A percentile compares a stretch with the other conserved stretches of the same genome.
Conservation (phyloP, 495 filamentous ascomycete genomes). For the Podospora bellae-mahoneyi region DNA sequence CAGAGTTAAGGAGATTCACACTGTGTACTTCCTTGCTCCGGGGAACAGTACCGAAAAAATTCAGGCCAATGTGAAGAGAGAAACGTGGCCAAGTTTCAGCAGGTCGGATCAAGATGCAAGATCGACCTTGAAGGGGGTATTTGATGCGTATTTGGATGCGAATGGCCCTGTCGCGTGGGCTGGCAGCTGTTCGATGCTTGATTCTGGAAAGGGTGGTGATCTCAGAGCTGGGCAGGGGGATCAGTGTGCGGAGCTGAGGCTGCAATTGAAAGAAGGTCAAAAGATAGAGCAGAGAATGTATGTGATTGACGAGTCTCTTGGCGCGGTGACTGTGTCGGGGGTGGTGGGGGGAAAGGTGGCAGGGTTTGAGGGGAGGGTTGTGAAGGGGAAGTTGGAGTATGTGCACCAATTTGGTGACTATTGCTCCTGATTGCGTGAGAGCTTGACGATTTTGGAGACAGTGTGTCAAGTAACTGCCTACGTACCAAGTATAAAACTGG, state of each 20-base stretch:
- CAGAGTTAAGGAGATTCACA: not conserved
- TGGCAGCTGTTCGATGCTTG: not conserved
- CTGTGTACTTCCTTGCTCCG: not conserved
- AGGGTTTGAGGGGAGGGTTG: not conserved
- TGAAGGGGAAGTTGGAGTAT: not conserved
- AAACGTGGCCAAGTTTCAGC: not conserved
- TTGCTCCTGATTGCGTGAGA: no score
- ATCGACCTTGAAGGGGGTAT: not conserved
- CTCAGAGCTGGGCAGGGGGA: not conserved
- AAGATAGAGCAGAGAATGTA: not conserved
- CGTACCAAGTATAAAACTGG: no score
- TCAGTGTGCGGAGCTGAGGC: not conserved
- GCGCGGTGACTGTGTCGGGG: not conserved
- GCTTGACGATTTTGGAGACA: no score
- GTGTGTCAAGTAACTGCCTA: no score
- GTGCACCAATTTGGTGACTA: not conserved
- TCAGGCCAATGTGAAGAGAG: not conserved
- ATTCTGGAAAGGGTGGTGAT: not conserved
- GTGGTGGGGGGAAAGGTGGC: not conserved
- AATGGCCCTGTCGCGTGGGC: not conserved
- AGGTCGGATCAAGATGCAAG: not conserved
- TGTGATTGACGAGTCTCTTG: not conserved
- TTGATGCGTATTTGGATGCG: not conserved
- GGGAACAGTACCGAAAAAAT: not conserved
- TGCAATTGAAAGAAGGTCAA: not conserved